phyloP scores from a whole-genome alignment of 169 alveolate genomes.

The Plasmodium chabaudi region DNA sequence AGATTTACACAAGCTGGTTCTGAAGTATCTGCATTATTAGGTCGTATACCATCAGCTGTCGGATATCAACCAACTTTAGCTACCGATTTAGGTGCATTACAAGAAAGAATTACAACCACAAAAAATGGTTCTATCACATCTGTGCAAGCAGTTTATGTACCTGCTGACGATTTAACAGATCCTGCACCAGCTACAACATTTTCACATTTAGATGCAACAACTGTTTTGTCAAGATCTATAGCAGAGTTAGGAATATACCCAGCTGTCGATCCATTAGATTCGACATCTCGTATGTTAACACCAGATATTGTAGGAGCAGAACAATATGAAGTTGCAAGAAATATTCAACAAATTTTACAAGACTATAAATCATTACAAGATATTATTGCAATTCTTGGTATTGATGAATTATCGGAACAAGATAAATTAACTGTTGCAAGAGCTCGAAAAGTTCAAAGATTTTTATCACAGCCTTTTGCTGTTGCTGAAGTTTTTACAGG shows the following conservation, averaged over 20 bases:
- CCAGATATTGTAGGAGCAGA: conserved; percentile 95
- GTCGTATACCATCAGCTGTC: conserved; percentile 98
- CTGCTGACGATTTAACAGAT: conserved; percentile 98
- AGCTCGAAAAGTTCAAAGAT: conserved; percentile 96
- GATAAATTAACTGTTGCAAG: conserved; percentile 97
- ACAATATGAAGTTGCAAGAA: conserved; percentile 95
- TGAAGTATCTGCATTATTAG: conserved; percentile 97
- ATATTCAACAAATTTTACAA: conserved; percentile 95
- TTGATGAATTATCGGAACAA: conserved; percentile 97
- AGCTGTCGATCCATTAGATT: conserved; percentile 98
- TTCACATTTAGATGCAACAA: conserved; percentile 98
- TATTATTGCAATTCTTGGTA: conserved; percentile 96
- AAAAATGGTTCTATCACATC: conserved; percentile 98
- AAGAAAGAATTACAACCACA: conserved; percentile 97
- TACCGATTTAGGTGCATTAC: conserved; percentile 97
- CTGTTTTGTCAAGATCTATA: conserved; percentile 96
- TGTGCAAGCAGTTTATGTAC: conserved; percentile 98
- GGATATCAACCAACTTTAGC: conserved; percentile 99
- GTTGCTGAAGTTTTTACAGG: conserved; percentile 98
- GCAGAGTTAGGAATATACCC: conserved; percentile 99
- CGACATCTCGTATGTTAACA: conserved; percentile 95
- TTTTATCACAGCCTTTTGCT: conserved; percentile 97
- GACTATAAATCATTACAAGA: conserved; percentile 96
- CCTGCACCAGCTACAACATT: conserved; percentile 99
- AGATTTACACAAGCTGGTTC: conserved; percentile 98